phyloP scores from a whole-genome alignment of 257 asterid genomes.

The Parsonsia alboflavescens region DNA sequence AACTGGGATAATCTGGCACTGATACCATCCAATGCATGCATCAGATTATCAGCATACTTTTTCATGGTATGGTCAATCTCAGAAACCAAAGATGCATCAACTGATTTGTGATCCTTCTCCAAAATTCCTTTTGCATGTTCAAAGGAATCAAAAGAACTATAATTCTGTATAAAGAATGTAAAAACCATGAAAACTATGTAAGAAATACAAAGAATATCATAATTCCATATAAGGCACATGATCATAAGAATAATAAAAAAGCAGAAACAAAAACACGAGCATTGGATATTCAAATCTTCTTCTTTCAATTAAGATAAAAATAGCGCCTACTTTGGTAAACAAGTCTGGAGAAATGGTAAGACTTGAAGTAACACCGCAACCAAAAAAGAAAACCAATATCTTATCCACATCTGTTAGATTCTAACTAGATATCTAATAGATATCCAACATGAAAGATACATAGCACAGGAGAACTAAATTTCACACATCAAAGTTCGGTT shows the following conservation, averaged over 20 bases:
- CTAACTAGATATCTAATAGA: too few species aligned
- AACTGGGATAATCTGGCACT: conserved; percentile 83
- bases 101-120: conserved; percentile 50
- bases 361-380: too few species aligned
- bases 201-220: conserved; percentile 27
- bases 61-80: conserved; percentile 81
- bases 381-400: too few species aligned
- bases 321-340: not conserved
- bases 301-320: not conserved
- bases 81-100: conserved; percentile 45
- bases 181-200: not conserved
- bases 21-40: conserved; percentile 67
- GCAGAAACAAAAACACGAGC: conserved; percentile 13
- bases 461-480: not conserved
- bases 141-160: conserved; percentile 49
- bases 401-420: too few species aligned
- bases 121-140: conserved; percentile 54
- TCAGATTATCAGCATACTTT: conserved; percentile 68
- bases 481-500: not conserved
- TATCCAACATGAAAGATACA: too few species aligned
- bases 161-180: conserved; percentile 36
- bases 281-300: not conserved
- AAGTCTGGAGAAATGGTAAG: too few species aligned
- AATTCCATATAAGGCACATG: conserved; percentile 33
- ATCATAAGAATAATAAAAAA: not conserved